Percentiles rank a stretch among this genome's conserved stretches.
Conservation (phyloP, 768 basidiomycete species). For the Agaricus subrufescens region DNA sequence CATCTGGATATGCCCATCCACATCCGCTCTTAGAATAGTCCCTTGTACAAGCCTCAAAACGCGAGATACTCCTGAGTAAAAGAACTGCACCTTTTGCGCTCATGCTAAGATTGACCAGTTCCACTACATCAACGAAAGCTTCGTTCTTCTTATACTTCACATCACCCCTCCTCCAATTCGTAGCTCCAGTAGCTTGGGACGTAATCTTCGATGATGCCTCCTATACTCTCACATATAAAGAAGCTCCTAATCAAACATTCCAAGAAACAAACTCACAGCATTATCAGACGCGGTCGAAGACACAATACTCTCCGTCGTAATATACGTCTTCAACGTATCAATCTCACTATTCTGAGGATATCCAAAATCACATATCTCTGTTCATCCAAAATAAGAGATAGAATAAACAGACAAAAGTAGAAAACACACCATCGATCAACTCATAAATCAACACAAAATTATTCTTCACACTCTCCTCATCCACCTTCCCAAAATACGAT, state of each 20-base stretch:
- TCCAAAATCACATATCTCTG: conserved; percentile 96
- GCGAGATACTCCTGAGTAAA: neutral
- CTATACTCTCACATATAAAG: conserved; percentile 30
- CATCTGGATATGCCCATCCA: conserved; percentile 98
- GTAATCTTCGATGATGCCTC: conserved; percentile 98
- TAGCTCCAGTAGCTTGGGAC: conserved; percentile 93
- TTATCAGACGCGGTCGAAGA: conserved; percentile 78
- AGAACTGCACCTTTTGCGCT: conserved; percentile 78
- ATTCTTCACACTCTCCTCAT: conserved; percentile 98
- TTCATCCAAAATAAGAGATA: neutral
- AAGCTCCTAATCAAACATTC: neutral
- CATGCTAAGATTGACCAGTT: conserved; percentile 95
- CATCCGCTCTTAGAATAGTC: conserved; percentile 88
- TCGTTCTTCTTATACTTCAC: conserved; percentile 99
- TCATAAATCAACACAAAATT: conserved; percentile 99
- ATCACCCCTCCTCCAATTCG: conserved; percentile 91
- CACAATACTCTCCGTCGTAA: conserved; percentile 95
- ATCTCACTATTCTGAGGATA: conserved; percentile 99
- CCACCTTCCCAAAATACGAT: conserved; percentile 97
- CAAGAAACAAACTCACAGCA: neutral
- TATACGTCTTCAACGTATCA: conserved; percentile 95
- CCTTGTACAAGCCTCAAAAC: conserved; percentile 39
- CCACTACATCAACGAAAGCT: conserved; percentile 99
- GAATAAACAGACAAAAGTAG: neutral
- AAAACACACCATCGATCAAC: conserved; percentile 80